Base-by-base conservation (phyloP, 169 alveolate genomes). In the Babesia bigemina region DNA sequence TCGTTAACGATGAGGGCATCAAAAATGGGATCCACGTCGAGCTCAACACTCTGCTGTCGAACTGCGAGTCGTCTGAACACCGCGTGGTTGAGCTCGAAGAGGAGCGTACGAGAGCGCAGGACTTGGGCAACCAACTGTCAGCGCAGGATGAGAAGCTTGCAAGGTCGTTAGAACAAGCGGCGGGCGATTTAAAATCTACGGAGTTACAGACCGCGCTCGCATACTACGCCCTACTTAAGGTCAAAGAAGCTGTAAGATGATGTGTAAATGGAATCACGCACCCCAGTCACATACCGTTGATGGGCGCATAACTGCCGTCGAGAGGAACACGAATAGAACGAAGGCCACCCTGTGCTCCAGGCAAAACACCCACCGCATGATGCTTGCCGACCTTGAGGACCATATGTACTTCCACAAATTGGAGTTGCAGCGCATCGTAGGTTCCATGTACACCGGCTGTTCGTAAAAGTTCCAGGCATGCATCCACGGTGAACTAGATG, bases 1-100 rank as follows among this genome's bases (percentile, higher is more conserved):
- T 70, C 12, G 78, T 75, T 33, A 62, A 79, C 69, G 72, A 70
- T 70, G 44, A 33, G 19, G 84, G 49, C 17, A 24, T 58, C 42
- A 58, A 48, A 69, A 36, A 62, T 48, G 70, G 60, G 50, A 47
- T 72, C 24, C 50, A 62, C 16, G 29, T 42, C 13, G 71, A 84
- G 48, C 44, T 29, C 11, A 67, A 39, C 33, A 53, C 29, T 7
- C 47, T 75, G 33, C n/a, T n/a, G 45, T 36, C 28, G 28, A 69
- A 69, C 65, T n/a, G 62, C 24, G 52, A 59, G 36, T 49, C 29
- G 16, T 53, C 52, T 26, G 45, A 57, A 24, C 44, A 28, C 4
- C 53, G 45, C 50, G 44, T 29, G 22, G 24, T 24, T 66, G 59
- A 73, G 29, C 52, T 67, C 0, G 58, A 28, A 14, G 39, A 26